These are phyloP conservation scores for Pythium rhizo-oryzae DNA, from an alignment of 352 stramenopile species.

Conservation along the genomic window DNA sequence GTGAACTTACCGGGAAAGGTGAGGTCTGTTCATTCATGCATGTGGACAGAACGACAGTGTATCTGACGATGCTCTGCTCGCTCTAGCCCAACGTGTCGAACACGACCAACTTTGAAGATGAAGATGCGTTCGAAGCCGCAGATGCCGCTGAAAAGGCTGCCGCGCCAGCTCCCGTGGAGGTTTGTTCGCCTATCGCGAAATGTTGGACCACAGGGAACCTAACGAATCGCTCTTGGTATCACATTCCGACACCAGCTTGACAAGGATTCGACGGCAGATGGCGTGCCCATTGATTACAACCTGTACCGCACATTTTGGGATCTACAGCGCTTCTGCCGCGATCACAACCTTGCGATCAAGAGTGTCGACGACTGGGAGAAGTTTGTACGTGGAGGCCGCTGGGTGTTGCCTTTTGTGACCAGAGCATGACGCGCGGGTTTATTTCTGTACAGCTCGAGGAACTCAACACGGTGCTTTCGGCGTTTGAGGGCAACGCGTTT, in stretches of 20 bases:
- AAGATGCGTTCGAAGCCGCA: conserved; percentile 71
- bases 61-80: too few relatives aligned
- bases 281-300: conserved; percentile 86
- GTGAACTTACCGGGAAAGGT: conserved; percentile 84
- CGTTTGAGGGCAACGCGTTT: conserved; percentile 88
- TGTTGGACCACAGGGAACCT: too few relatives aligned
- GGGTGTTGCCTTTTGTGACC: neutral
- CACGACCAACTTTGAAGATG: conserved; percentile 77
- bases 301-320: conserved; percentile 92
- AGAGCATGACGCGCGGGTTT: neutral
- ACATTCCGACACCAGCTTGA: conserved; percentile 40
- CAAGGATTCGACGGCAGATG: conserved; percentile 43
- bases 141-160: conserved; percentile 47
- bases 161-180: conserved; percentile 7
- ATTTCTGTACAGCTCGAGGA: conserved; percentile 58
- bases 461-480: conserved; percentile 73
- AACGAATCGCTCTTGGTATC: too few relatives aligned
- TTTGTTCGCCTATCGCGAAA: neutral
- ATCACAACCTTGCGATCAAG: conserved; percentile 67
- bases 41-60: neutral
- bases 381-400: conserved; percentile 60
- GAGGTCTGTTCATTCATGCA: neutral
- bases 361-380: conserved; percentile 76
- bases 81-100: conserved; percentile 72
- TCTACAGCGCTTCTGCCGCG: conserved; percentile 86